These are phyloP conservation scores for Raphanus raphanistrum DNA, from an alignment of 345 rosid genomes.

Conservation along the genomic window DNA sequence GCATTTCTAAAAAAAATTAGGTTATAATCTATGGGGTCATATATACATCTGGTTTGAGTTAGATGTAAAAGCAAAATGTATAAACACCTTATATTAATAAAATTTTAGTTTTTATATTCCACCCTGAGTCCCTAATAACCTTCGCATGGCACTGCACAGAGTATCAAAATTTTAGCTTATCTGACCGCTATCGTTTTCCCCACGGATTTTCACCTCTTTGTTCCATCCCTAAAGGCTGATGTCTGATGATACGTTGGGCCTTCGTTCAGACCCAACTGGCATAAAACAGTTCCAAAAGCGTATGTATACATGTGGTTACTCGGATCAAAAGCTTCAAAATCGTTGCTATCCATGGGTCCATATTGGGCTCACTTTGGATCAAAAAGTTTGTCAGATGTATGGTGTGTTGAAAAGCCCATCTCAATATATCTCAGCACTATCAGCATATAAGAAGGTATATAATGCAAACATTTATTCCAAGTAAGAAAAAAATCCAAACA, in stretches of 20 bases:
- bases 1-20: too few species aligned
- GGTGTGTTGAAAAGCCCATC: background rate
- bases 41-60: too few species aligned
- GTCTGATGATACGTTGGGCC: background rate
- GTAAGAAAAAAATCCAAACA: slow-evolving; percentile 18
- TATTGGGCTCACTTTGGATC: background rate
- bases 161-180: too few species aligned
- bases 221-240: background rate
- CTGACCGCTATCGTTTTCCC: too few species aligned
- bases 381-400: background rate
- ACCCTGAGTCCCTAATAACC: too few species aligned
- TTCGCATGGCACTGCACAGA: too few species aligned
- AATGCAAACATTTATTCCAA: slow-evolving; percentile 2
- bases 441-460: background rate
- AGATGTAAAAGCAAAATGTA: too few species aligned
- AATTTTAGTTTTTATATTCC: too few species aligned
- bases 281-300: background rate
- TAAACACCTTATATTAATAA: too few species aligned
- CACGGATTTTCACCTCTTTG: background rate
- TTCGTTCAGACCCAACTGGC: background rate
- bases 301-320: background rate
- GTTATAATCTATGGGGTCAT: too few species aligned
- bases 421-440: background rate
- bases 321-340: background rate
- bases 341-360: background rate